Percentiles rank a stretch among this genome's conserved stretches.
phyloP scores from a whole-genome alignment of 768 basidiomycete genomes.

The Lactarius sp. region DNA sequence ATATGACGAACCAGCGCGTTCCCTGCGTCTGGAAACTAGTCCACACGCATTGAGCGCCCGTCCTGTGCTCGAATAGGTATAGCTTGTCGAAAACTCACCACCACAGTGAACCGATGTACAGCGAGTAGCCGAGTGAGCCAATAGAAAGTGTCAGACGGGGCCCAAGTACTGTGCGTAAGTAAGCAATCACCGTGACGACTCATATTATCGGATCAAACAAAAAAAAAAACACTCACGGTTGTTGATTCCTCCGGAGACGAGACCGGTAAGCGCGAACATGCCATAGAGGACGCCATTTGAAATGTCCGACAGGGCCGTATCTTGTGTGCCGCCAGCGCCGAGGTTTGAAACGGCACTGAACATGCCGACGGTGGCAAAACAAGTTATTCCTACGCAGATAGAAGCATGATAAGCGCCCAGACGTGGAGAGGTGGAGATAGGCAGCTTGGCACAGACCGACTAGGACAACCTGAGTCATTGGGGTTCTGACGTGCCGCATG shows the following conservation, averaged over 20 bases:
- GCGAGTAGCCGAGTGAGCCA: conserved; percentile 48
- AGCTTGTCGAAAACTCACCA: conserved; percentile 31
- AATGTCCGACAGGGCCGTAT: conserved; percentile 38
- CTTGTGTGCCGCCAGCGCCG: conserved; percentile 39
- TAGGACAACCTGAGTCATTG: conserved; percentile 24
- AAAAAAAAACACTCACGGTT: conserved; percentile 27
- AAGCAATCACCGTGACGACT: not conserved
- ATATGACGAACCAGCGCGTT: conserved; percentile 42
- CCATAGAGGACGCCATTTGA: conserved; percentile 42
- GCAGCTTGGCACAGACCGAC: conserved; percentile 13
- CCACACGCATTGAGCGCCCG: not conserved
- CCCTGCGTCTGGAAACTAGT: conserved; percentile 37
- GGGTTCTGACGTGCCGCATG: conserved; percentile 3
- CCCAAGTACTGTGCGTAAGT: conserved; percentile 37
- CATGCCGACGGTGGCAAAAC: conserved; percentile 39
- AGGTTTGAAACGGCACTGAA: conserved; percentile 37
- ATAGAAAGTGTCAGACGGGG: conserved; percentile 45
- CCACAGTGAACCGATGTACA: conserved; percentile 47
- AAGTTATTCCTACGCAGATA: conserved; percentile 17
- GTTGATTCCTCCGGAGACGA: conserved; percentile 38
- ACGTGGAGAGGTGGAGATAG: not conserved
- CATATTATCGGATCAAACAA: conserved; percentile 6
- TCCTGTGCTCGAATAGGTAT: not conserved
- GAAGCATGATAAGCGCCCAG: not conserved
- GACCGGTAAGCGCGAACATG: conserved; percentile 39